Evolutionary conservation across 2,329 filamentous ascomycete genomes (phyloP).

Genomic region (Penicillium sp.): DNA sequence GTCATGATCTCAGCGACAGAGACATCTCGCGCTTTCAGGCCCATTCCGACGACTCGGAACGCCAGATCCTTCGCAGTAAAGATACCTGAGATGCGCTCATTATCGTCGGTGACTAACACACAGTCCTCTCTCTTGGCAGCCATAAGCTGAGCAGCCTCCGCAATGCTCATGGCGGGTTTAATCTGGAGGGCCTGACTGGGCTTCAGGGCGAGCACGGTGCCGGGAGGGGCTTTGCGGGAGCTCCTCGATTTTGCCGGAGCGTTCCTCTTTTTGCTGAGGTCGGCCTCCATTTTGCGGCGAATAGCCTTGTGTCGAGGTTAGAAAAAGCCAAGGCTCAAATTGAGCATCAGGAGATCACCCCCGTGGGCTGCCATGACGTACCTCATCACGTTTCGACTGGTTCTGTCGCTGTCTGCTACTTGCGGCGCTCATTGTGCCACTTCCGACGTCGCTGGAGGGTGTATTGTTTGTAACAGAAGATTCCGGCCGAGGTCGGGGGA

Average conservation of each 20-base stretch:
- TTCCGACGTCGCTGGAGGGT: conserved; percentile 51
- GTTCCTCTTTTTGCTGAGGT: conserved; percentile 96
- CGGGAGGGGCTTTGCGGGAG: conserved; percentile 89
- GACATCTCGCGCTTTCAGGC: conserved; percentile 82
- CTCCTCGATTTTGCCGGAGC: conserved; percentile 73
- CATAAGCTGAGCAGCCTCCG: conserved; percentile 97
- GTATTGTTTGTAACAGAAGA: conserved; percentile 34
- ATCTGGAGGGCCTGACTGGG: conserved; percentile 96
- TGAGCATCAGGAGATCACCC: neutral
- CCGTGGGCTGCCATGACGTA: conserved; percentile 47
- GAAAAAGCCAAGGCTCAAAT: neutral
- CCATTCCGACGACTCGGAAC: conserved; percentile 90
- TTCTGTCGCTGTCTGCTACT: conserved; percentile 94
- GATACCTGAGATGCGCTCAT: conserved; percentile 96
- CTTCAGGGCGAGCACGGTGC: conserved; percentile 91
- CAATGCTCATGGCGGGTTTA: conserved; percentile 88
- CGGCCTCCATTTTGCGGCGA: conserved; percentile 91
- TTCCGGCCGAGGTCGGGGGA: conserved; percentile 62
- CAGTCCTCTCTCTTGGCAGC: conserved; percentile 98
- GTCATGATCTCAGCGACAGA: conserved; percentile 99
- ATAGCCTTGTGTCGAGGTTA: conserved; percentile 66
- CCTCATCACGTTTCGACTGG: conserved; percentile 97
- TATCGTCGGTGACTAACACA: conserved; percentile 94
- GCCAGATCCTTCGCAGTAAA: conserved; percentile 98
- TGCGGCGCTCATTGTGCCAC: conserved; percentile 73